Evolutionary conservation across 1,284 basidiomycete genomes (phyloP).

Genomic region (Pyrrhoderma noxium): DNA sequence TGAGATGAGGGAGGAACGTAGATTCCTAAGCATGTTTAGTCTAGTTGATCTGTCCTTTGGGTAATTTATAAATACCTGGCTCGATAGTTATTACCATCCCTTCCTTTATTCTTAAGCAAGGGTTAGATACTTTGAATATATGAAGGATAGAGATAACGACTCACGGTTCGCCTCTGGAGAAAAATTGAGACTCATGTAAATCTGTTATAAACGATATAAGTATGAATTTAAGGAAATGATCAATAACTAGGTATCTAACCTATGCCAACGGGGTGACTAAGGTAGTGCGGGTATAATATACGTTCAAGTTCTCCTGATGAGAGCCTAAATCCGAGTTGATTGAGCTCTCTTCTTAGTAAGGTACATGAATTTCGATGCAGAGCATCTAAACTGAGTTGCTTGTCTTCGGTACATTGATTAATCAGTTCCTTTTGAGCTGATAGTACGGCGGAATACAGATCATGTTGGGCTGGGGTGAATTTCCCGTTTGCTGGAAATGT

Average conservation of each 20-base stretch:
- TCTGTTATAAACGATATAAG: slow-evolving; percentile 38
- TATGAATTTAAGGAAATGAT: slow-evolving; percentile 12
- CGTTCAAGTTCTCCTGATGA: slow-evolving; percentile 62
- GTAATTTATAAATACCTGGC: slow-evolving; percentile 44
- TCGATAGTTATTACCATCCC: slow-evolving; percentile 90
- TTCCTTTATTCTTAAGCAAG: slow-evolving; percentile 38
- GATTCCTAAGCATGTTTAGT: slow-evolving; percentile 55
- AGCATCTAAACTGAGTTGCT: slow-evolving; percentile 58
- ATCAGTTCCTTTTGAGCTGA: slow-evolving; percentile 68
- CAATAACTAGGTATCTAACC: slow-evolving; percentile 37
- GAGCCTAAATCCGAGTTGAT: slow-evolving; percentile 76
- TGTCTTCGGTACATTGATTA: slow-evolving; percentile 49
- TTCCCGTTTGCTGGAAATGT: slow-evolving; percentile 82
- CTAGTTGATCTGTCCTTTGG: too few species aligned
- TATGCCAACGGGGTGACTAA: slow-evolving; percentile 82
- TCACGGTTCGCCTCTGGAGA: slow-evolving; percentile 38
- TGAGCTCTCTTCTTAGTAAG: slow-evolving; percentile 67
- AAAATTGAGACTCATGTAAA: slow-evolving; percentile 65
- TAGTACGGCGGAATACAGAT: slow-evolving; percentile 85
- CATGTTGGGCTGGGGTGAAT: slow-evolving; percentile 77
- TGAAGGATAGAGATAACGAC: slow-evolving; percentile 20
- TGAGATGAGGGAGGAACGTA: slow-evolving; percentile 75
- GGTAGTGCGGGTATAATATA: slow-evolving; percentile 78
- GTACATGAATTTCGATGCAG: slow-evolving; percentile 76
- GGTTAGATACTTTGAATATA: neutral